Percentiles rank a stretch among this genome's conserved stretches.
Conservation (phyloP, 441 rosid species). For the Pelargonium australe region DNA sequence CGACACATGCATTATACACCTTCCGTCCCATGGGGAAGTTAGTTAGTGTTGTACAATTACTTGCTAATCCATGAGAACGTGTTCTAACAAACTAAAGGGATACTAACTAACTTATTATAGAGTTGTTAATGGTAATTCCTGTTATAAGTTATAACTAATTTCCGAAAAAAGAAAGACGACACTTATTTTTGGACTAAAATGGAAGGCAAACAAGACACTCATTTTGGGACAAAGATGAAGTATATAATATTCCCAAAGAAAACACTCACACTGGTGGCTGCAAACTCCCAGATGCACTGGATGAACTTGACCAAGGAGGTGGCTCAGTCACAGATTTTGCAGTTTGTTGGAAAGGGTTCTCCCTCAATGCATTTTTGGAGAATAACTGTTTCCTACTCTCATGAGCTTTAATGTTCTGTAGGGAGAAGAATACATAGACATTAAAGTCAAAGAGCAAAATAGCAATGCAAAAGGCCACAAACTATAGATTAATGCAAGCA, state of each 20-base stretch:
- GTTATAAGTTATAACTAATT: too few species aligned
- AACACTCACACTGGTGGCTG: conserved; percentile 49
- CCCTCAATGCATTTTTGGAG: conserved; percentile 60
- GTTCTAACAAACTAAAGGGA: too few species aligned
- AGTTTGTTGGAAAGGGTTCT: conserved; percentile 41
- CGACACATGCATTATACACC: neutral
- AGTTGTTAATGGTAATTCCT: too few species aligned
- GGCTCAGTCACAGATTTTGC: conserved; percentile 54
- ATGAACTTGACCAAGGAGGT: conserved; percentile 79
- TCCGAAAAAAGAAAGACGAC: too few species aligned
- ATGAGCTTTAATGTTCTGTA: conserved; percentile 87
- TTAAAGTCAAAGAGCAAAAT: neutral
- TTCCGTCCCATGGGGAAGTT: too few species aligned
- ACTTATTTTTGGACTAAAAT: too few species aligned
- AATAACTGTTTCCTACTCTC: conserved; percentile 76
- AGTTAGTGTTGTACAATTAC: too few species aligned
- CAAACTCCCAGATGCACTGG: conserved; percentile 35
- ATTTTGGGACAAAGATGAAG: too few species aligned
- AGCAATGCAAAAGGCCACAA: conserved; percentile 6
- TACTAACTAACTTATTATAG: too few species aligned
- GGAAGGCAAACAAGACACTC: too few species aligned
- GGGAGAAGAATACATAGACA: conserved; percentile 2
- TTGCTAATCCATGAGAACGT: too few species aligned
- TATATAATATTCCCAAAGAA: neutral
- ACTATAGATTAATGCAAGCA: conserved; percentile 4